Evolutionary conservation across 768 basidiomycete genomes (phyloP).

Genomic region (Xerocomellus intermedius): DNA sequence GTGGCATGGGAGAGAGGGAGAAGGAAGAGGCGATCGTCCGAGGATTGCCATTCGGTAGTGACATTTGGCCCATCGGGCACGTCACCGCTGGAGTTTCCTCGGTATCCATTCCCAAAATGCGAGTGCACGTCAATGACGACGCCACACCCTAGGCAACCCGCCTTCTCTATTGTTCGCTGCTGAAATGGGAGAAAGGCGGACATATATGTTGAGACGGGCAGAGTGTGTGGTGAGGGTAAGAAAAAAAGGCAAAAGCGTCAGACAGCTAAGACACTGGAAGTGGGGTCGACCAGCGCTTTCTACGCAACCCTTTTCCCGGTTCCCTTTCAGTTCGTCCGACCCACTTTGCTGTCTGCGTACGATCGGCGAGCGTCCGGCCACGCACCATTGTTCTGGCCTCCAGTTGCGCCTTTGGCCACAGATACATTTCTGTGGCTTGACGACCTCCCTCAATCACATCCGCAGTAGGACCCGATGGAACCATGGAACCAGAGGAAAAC

Average conservation of each 20-base stretch:
- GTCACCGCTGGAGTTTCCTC: background rate
- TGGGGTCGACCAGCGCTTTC: background rate
- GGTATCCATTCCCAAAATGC: background rate
- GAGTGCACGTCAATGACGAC: background rate
- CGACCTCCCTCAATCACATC: background rate
- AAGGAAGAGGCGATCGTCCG: background rate
- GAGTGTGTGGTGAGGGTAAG: background rate
- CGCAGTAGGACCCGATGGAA: background rate
- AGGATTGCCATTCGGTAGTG: background rate
- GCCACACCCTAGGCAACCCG: background rate
- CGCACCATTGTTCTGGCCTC: background rate
- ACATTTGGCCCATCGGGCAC: background rate
- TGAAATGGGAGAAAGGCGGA: background rate
- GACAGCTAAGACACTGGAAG: background rate
- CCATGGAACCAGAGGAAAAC: background rate
- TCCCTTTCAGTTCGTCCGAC: background rate
- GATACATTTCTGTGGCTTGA: conserved; percentile 21
- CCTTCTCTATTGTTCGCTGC: background rate
- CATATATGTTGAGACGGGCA: background rate
- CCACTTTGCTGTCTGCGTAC: background rate
- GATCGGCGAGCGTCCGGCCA: background rate
- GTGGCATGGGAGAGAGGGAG: background rate
- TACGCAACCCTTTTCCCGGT: background rate
- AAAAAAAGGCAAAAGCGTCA: background rate
- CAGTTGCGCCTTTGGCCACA: background rate